Evolutionary conservation across 2,329 filamentous ascomycete genomes (phyloP).

Genomic region (Penicillium occitanis): DNA sequence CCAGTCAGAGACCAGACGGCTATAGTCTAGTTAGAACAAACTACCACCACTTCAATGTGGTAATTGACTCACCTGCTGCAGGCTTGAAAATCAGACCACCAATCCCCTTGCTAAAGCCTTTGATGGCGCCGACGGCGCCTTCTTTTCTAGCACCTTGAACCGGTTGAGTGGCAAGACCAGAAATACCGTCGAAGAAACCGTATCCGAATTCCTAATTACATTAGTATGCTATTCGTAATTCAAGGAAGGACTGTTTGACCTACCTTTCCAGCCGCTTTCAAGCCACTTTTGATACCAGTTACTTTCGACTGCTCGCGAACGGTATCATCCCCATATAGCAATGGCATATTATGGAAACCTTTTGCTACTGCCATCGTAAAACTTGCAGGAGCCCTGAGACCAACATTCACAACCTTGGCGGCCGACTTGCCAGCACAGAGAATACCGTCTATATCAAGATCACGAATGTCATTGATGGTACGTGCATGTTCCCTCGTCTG

Average conservation of each 20-base stretch:
- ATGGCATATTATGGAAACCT: constrained; percentile 85
- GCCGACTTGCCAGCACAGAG: constrained; percentile 58
- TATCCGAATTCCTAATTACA: constrained; percentile 62
- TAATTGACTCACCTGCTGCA: constrained; percentile 62
- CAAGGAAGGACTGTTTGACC: neutral
- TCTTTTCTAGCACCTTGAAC: constrained; percentile 66
- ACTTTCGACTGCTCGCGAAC: constrained; percentile 77
- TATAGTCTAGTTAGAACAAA: constrained; percentile 25
- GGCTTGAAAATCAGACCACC: constrained; percentile 80
- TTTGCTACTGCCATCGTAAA: constrained; percentile 78
- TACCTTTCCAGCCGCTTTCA: constrained; percentile 72
- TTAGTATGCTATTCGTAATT: constrained; percentile 1
- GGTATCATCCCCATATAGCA: constrained; percentile 79
- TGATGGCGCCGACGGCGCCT: constrained; percentile 66
- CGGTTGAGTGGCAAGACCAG: constrained; percentile 78
- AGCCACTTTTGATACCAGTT: constrained; percentile 70
- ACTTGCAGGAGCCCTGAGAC: constrained; percentile 78
- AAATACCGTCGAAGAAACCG: constrained; percentile 77
- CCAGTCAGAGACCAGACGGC: constrained; percentile 71
- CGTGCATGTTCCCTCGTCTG: constrained; percentile 9
- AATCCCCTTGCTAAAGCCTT: constrained; percentile 79
- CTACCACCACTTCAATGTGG: neutral
- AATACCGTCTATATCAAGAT: constrained; percentile 10
- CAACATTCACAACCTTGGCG: constrained; percentile 70
- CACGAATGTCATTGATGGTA: constrained; percentile 10